Conservation (phyloP, 331 rosid genomes). For the Malus hybrid region DNA sequence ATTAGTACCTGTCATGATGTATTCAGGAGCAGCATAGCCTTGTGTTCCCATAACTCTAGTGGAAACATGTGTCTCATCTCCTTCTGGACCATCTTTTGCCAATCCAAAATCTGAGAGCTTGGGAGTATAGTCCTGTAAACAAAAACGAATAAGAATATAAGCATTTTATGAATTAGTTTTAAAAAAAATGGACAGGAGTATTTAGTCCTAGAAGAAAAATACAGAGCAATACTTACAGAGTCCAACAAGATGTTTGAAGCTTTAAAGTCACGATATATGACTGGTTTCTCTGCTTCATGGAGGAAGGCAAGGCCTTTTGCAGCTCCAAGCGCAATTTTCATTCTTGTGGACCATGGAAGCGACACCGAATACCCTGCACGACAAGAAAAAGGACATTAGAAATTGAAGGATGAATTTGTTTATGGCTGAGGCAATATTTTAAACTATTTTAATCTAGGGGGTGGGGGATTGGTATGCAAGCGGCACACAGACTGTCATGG, state of each 20-base stretch:
- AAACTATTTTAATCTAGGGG: background rate
- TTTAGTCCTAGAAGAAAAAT: background rate
- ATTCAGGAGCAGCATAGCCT: conserved; percentile 98
- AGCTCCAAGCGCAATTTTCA: conserved; percentile 94
- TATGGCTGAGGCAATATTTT: background rate
- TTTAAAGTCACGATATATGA: conserved; percentile 86
- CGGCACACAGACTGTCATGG: background rate
- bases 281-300: conserved; percentile 83
- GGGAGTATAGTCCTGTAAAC: conserved; percentile 59
- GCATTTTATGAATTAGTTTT: background rate
- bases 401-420: background rate
- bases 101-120: conserved; percentile 94
- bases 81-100: conserved; percentile 95
- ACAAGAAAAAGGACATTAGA: background rate
- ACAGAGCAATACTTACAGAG: conserved; percentile 46
- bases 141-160: background rate
- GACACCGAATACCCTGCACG: conserved; percentile 59
- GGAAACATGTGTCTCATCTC: conserved; percentile 94
- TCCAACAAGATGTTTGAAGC: conserved; percentile 90
- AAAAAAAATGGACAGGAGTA: background rate
- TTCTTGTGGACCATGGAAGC: conserved; percentile 87
- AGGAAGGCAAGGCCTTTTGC: conserved; percentile 85
- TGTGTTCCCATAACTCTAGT: conserved; percentile 94
- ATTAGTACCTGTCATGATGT: conserved; percentile 77
- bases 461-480: background rate